phyloP scores from a whole-genome alignment of 1,284 basidiomycete species.

The Papiliotrema nemorosa region DNA sequence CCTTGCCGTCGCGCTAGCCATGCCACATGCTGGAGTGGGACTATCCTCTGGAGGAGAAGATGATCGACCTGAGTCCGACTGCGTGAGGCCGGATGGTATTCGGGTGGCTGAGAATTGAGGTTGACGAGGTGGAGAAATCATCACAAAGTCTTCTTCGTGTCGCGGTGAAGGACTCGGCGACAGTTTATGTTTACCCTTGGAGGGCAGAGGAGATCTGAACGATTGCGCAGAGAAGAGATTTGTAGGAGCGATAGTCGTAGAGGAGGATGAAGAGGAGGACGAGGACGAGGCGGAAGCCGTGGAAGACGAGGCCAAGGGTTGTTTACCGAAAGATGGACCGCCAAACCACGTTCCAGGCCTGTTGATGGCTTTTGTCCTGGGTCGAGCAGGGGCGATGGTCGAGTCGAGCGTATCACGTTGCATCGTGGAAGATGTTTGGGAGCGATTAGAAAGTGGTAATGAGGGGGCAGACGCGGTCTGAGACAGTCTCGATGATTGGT shows the following conservation, averaged over 20 bases:
- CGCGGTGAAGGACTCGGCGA: constrained; percentile 41
- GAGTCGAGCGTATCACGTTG: not conserved
- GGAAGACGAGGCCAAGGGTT: constrained; percentile 2
- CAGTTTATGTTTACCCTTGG: constrained; percentile 42
- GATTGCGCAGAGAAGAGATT: constrained; percentile 10
- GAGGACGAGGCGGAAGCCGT: constrained; percentile 1
- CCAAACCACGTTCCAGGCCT: constrained; percentile 28
- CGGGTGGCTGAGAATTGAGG: not conserved
- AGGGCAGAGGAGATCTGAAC: constrained; percentile 30
- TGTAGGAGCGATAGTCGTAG: not conserved
- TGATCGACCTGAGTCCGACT: not conserved
- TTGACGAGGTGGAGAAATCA: constrained; percentile 40
- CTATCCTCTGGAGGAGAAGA: constrained; percentile 37
- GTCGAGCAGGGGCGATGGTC: not conserved
- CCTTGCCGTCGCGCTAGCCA: constrained; percentile 39
- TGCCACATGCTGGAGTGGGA: constrained; percentile 40
- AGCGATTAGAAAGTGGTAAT: too few relatives aligned
- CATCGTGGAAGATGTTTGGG: not conserved
- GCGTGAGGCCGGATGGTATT: not conserved
- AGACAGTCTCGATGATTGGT: too few relatives aligned
- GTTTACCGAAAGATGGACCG: constrained; percentile 13
- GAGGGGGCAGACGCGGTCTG: too few relatives aligned
- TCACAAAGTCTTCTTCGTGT: constrained; percentile 46
- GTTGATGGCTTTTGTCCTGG: constrained; percentile 10
- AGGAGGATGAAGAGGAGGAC: not conserved